Base-by-base conservation (phyloP, 805 yeast species). In the Teunomyces funiuensis region DNA sequence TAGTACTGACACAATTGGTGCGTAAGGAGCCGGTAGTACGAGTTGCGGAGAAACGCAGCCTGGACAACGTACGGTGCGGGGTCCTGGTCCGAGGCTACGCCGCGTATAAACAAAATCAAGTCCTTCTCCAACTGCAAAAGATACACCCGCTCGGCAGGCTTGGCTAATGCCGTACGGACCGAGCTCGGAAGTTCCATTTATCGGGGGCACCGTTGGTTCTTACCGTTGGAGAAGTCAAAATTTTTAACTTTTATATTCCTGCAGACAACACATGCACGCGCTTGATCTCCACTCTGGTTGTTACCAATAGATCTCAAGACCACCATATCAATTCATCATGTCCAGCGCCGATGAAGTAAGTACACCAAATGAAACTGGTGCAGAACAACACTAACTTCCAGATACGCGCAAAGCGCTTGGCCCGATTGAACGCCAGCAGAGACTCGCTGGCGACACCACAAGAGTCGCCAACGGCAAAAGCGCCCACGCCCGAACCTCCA, bases 1-100 rank as follows among this genome's bases (percentile, higher is more conserved):
- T 83, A 82, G 55, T 82, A 83, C 28, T 80, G 83, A 4, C 89
- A 86, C 26, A 83, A 63, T 49, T 83, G 85, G 58, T 85, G 90
- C 0, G 84, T 73, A 40, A 85, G 61, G 34, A 85, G 64, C 49
- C 91, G 65, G 49, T 79, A 80, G 57, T 81, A 85, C 2, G 88
- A 81, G 57, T 85, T 85, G 73, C 80, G 74, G 5, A 85, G 77
- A 18, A 36, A 39, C 27, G 39, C 44, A 6, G 59, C 49, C 29
- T 45, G 44, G 25, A 58, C 53, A 2, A 43, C 39, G 22, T 49
- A 46, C 41, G 34, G 19, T 7, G 22, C 13, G 38, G 49, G 8
- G 42, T 28, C 11, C 17, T 39, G 36, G 28, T 67, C 68, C 54
- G 17, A 13, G 9, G 30, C 30, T 7, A 15, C 15, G 9, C 28